Base-by-base conservation (phyloP, 2,329 filamentous ascomycete species). In the Clarireedia homoeocarpa region DNA sequence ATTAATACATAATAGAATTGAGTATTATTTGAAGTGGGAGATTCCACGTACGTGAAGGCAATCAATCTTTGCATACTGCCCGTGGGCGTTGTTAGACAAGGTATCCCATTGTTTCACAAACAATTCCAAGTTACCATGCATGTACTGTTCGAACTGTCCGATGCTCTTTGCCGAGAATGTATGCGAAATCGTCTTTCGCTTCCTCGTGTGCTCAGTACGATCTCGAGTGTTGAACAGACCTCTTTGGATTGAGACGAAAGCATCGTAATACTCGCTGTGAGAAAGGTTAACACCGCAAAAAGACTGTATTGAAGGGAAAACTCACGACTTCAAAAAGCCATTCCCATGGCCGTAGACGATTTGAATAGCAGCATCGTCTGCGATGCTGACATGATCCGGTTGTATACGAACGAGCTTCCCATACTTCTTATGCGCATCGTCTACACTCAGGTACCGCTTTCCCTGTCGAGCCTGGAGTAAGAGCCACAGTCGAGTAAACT, bases 211-310 rank as follows among this genome's bases (percentile, higher is more conserved):
- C 67, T 95, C 89, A 0, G 76, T 75, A 47, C 91, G 81, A 72
- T 91, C 83, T 26, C 91, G 80, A 0, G 91, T 95, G 71, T 94
- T 96, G 81, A 96, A 96, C 12, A 96, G 77, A 17, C 90, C 90
- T 15, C 89, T 83, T 48, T 80, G 81, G 66, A 95, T 95, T 10
- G 88, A 91, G 55, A 95, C 90, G 65, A 96, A 96, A 49, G 89
- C 88, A 66, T 95, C 89, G 65, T 96, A 96, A 73, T 91, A 95
- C 2, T 92, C 85, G 44, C 86, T 90, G 76, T 69, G 7, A 30
- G 27, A 3, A 30, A n/a, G 23, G 30, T 56, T 52, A 55, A 30
- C 46, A 27, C 30, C 38, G 27, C 17, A 15, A 42, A 10, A 20
- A 10, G 2, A 27, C 23, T 10, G 27, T 7, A 9, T 9, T 23